These are phyloP conservation scores for Potentilla sterilis DNA, from an alignment of 306 rosid species.

Conservation along the genomic window DNA sequence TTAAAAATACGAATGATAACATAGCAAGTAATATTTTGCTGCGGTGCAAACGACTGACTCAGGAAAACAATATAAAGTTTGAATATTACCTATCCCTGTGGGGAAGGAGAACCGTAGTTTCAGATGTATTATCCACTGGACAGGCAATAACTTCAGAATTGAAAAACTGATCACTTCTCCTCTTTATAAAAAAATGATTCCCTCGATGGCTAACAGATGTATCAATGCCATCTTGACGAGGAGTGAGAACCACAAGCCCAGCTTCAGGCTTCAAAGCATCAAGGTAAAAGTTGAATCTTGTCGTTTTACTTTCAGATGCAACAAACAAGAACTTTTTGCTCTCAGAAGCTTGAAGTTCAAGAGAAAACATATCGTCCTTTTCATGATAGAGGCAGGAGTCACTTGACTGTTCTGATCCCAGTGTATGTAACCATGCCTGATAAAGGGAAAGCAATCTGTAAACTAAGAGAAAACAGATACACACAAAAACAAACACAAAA, in stretches of 20 bases:
- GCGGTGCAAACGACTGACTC: background rate
- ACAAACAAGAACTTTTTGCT: slow-evolving; percentile 82
- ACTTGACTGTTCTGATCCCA: slow-evolving; percentile 71
- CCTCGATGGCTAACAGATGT: slow-evolving; percentile 81
- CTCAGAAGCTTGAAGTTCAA: slow-evolving; percentile 74
- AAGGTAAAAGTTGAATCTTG: slow-evolving; percentile 84
- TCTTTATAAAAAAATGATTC: slow-evolving; percentile 67
- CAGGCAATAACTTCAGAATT: slow-evolving; percentile 87
- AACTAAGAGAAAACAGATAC: slow-evolving; percentile 1
- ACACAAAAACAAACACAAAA: background rate
- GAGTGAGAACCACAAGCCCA: slow-evolving; percentile 72
- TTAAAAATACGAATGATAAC: background rate
- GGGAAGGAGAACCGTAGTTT: slow-evolving; percentile 70
- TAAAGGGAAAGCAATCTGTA: slow-evolving; percentile 12
- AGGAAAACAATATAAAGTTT: too few relatives aligned
- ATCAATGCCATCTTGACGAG: slow-evolving; percentile 72
- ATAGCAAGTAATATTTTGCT: background rate
- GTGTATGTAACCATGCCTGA: slow-evolving; percentile 82
- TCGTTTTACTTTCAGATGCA: slow-evolving; percentile 80
- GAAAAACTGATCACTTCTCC: slow-evolving; percentile 70
- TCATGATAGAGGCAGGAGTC: slow-evolving; percentile 77
- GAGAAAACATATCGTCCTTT: slow-evolving; percentile 71
- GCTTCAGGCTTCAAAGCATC: slow-evolving; percentile 73
- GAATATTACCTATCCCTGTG: slow-evolving; percentile 74
- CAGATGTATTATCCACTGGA: slow-evolving; percentile 55